Conservation (phyloP, 1,284 basidiomycete species). For the Microstroma glucosiphilum region DNA sequence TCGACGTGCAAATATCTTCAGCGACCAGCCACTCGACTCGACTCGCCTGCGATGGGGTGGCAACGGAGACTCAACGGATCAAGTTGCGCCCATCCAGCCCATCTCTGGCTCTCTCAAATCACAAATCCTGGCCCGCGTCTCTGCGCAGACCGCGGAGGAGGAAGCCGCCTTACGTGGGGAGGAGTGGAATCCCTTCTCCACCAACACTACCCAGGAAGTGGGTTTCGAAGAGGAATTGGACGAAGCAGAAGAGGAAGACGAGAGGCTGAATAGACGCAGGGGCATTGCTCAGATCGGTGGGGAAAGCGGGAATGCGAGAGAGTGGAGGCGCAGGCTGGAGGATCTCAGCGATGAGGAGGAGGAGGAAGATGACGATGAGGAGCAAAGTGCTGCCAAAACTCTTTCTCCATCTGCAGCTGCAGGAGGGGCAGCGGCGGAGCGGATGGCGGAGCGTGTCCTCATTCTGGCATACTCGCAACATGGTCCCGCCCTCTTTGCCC, state of each 20-base stretch:
- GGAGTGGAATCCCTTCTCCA: not conserved
- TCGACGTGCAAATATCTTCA: not conserved
- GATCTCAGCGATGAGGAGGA: no score
- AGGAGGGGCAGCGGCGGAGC: not conserved
- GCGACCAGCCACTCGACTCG: not conserved
- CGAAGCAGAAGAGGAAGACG: not conserved
- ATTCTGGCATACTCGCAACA: constrained; percentile 5
- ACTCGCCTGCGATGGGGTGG: not conserved
- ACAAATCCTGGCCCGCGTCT: not conserved
- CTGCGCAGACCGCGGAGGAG: not conserved
- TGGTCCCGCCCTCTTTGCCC: constrained; percentile 8
- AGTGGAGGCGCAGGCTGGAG: no score
- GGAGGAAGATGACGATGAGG: constrained; percentile 3
- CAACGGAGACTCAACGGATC: not conserved
- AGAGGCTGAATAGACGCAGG: not conserved
- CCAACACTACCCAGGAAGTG: not conserved
- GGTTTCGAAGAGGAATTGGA: constrained; percentile 15
- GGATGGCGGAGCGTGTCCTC: constrained; percentile 7
- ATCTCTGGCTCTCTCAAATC: not conserved
- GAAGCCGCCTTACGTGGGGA: not conserved
- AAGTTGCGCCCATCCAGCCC: not conserved
- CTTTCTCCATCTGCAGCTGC: not conserved
- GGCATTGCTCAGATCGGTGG: no score
- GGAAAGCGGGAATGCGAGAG: no score
- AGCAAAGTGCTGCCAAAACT: not conserved